phyloP scores from a whole-genome alignment of 306 rosid species.

The Prunus persica region DNA sequence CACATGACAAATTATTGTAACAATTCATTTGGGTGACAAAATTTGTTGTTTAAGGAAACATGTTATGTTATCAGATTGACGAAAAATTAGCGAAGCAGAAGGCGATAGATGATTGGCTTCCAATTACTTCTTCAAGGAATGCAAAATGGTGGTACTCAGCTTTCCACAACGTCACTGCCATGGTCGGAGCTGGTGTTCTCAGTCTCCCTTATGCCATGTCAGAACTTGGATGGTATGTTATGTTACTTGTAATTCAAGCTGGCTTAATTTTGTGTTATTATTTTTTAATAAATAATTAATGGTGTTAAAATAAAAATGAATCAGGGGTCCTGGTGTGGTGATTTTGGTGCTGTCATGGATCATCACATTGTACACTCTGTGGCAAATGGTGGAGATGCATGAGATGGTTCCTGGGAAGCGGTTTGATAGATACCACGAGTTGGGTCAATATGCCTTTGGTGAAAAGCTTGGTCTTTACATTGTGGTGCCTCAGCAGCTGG shows the following conservation, averaged over 20 bases:
- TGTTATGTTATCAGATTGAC: slow-evolving; percentile 9
- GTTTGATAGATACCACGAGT: slow-evolving; percentile 58
- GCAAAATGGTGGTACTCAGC: slow-evolving; percentile 76
- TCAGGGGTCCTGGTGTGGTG: slow-evolving; percentile 88
- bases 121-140: slow-evolving; percentile 52
- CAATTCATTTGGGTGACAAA: not conserved
- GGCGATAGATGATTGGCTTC: slow-evolving; percentile 59
- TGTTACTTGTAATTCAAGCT: not conserved
- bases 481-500: slow-evolving; percentile 59
- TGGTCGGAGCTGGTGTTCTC: slow-evolving; percentile 73
- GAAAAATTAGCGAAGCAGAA: slow-evolving; percentile 30
- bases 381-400: slow-evolving; percentile 75
- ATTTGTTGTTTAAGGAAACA: not conserved
- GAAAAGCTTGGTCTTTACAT: slow-evolving; percentile 59
- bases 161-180: slow-evolving; percentile 68
- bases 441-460: slow-evolving; percentile 59
- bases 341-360: slow-evolving; percentile 50
- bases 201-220: slow-evolving; percentile 62
- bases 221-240: slow-evolving; percentile 53
- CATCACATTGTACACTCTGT: slow-evolving; percentile 53
- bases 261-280: not conserved
- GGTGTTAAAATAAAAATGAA: not conserved
- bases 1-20: no score
- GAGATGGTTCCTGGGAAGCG: slow-evolving; percentile 60
- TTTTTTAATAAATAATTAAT: not conserved